Evolutionary conservation across 1,139 yeast species (phyloP), one percentile per base, ranked within the genome.

Genomic region (Sugiyamaella xylanicola): DNA sequence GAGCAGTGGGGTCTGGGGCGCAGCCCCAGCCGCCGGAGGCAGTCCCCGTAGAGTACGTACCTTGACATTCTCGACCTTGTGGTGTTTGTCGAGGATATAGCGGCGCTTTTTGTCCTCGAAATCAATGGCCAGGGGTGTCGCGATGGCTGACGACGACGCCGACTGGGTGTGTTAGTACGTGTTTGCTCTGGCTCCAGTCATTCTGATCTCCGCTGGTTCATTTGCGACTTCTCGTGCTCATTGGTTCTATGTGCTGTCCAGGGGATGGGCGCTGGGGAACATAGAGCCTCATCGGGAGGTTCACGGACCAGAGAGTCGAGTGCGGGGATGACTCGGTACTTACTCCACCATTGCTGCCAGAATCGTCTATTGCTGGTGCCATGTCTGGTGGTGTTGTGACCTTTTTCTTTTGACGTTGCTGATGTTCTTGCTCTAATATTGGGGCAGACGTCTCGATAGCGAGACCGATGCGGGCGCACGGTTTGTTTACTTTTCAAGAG

Each of bases 11-110:
- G 29, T 25, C 29, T 25, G 29, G 29, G 29, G 29, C 29, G 29
- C 29, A 25, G 29, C 29, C 29, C 29, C 37, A 32, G 37, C 37
- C 37, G 37, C 37, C 37, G 37, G 37, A 32, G 37, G 37, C 37
- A 7, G 37, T n/a, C 15, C 17, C 25, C 25, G n/a, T 4, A 2
- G 3, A 7, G n/a, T 16, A 46, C 59, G 15, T 44, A 59, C 60
- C 54, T 59, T 56, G 25, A 48, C 48, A 27, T 54, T 57, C 29
- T 59, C 61, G 9, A 54, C 48, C 48, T 57, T 61, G 47, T 52
- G 53, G 32, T 58, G 54, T 36, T 57, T 58, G 27, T 51, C 61
- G n/a, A 61, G 56, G 41, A 61, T 48, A 35, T 65, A 65, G 8
- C 65, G 61, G 4, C 55, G 35, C 20, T 46, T 47, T 53, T 59